Conservation (phyloP, 257 asterid species). For the Phtheirospermum japonicum region DNA sequence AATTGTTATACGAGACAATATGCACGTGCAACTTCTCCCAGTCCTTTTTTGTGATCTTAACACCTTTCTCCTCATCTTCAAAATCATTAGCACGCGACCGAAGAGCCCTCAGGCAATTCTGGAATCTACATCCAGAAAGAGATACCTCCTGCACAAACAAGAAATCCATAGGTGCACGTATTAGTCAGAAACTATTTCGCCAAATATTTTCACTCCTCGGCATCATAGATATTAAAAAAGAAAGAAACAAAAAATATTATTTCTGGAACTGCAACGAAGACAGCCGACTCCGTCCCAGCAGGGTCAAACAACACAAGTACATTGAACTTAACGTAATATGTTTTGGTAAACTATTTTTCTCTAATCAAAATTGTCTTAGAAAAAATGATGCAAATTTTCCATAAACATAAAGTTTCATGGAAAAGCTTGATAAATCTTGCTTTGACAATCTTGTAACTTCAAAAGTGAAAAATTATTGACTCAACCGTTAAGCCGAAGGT, state of each 20-base stretch:
- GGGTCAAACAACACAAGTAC: background rate
- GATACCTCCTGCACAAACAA: slow-evolving; percentile 76
- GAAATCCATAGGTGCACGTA: slow-evolving; percentile 19
- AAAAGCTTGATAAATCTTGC: too few relatives aligned
- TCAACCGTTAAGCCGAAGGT: too few relatives aligned
- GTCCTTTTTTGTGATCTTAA: slow-evolving; percentile 73
- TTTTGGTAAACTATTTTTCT: background rate
- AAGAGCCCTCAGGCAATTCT: slow-evolving; percentile 85
- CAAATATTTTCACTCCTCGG: background rate
- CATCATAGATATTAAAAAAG: slow-evolving; percentile 22
- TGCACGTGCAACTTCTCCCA: slow-evolving; percentile 91
- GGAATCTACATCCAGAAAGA: slow-evolving; percentile 88
- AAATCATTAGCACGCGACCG: slow-evolving; percentile 85
- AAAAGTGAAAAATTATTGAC: too few relatives aligned
- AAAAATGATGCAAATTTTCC: background rate
- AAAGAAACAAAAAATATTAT: background rate
- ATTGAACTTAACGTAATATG: slow-evolving; percentile 10
- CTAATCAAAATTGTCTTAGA: too few relatives aligned
- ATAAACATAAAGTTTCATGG: background rate
- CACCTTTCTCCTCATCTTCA: slow-evolving; percentile 86
- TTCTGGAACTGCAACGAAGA: slow-evolving; percentile 12
- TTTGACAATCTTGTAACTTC: too few relatives aligned
- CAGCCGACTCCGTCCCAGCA: background rate
- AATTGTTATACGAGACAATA: slow-evolving; percentile 87
- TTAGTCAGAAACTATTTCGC: slow-evolving; percentile 21